Evolutionary conservation across 2,329 filamentous ascomycete species (phyloP).

Genomic region (Aureobasidium lini): DNA sequence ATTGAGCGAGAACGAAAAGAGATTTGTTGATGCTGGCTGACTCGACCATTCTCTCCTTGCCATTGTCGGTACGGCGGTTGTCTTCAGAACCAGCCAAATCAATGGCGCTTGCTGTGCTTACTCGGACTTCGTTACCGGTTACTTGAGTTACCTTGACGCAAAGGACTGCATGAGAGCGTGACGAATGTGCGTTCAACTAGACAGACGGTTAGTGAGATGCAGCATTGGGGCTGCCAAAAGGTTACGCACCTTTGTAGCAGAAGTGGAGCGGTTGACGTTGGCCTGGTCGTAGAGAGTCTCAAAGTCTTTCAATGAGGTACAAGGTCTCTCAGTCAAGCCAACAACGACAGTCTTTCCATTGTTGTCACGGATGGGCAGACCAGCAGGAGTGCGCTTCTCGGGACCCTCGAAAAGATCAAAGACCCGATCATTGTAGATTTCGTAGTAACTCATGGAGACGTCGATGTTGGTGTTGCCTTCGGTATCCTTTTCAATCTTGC

Average conservation of each 20-base stretch:
- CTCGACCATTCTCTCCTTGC: constrained; percentile 85
- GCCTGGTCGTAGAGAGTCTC: constrained; percentile 84
- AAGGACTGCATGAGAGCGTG: constrained; percentile 81
- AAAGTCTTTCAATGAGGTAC: constrained; percentile 81
- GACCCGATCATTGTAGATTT: constrained; percentile 95
- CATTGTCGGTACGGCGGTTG: constrained; percentile 89
- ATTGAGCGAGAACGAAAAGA: constrained; percentile 87
- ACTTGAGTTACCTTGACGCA: constrained; percentile 81
- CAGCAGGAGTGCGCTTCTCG: constrained; percentile 75
- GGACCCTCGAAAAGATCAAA: constrained; percentile 82
- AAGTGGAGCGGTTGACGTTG: constrained; percentile 83
- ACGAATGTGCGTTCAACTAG: constrained; percentile 79
- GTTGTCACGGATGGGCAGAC: constrained; percentile 76
- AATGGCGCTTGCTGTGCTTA: constrained; percentile 87
- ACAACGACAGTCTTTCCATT: constrained; percentile 82
- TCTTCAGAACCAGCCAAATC: constrained; percentile 94
- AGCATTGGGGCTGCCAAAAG: not conserved
- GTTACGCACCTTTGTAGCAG: constrained; percentile 62
- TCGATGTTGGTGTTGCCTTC: constrained; percentile 61
- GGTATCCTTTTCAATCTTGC: constrained; percentile 77
- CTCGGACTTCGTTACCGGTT: constrained; percentile 57
- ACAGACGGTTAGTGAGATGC: not conserved
- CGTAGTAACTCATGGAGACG: constrained; percentile 82
- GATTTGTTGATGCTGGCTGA: constrained; percentile 97
- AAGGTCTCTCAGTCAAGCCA: constrained; percentile 74